Percentiles rank a stretch among this genome's conserved stretches.
These are phyloP conservation scores for Oryza meyeriana DNA, from an alignment of 176 grass and related monocot genomes.

Conservation along the genomic window DNA sequence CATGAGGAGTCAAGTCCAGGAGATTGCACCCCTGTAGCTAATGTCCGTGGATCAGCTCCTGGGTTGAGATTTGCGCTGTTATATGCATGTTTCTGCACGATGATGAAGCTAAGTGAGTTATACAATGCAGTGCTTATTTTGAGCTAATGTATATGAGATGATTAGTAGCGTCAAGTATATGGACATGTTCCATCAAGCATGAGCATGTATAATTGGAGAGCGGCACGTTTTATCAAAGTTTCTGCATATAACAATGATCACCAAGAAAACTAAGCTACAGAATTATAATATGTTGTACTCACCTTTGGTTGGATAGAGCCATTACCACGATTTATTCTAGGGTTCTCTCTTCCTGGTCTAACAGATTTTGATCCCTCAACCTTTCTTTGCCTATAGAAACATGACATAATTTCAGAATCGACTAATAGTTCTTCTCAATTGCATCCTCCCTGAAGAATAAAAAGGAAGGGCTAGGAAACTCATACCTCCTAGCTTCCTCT, in stretches of 20 bases:
- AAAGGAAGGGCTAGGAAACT: conserved; percentile 21
- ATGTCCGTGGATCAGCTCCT: conserved; percentile 23
- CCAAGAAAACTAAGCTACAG: not conserved
- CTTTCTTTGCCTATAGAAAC: conserved; percentile 55
- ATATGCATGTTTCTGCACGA: conserved; percentile 35
- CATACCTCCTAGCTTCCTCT: conserved; percentile 53
- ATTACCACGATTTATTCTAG: conserved; percentile 22
- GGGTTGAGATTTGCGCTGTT: conserved; percentile 29
- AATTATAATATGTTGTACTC: not conserved
- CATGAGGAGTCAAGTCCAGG: conserved; percentile 23
- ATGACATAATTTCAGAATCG: not conserved
- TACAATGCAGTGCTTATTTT: not conserved
- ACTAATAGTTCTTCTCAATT: not conserved
- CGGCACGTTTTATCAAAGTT: not conserved
- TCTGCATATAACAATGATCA: not conserved
- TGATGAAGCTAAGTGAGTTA: not conserved
- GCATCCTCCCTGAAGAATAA: not conserved
- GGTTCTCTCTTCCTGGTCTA: conserved; percentile 33
- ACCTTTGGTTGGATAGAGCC: conserved; percentile 43
- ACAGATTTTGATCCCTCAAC: conserved; percentile 43
- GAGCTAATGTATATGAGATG: not conserved
- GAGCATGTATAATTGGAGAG: not conserved
- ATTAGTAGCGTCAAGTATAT: not conserved
- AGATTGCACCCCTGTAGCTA: conserved; percentile 26
- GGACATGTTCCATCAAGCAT: not conserved